A percentile compares a stretch with the other conserved stretches of the same genome.
Evolutionary conservation across 2,329 filamentous ascomycete species (phyloP).

Genomic region (Chalara sp.): DNA sequence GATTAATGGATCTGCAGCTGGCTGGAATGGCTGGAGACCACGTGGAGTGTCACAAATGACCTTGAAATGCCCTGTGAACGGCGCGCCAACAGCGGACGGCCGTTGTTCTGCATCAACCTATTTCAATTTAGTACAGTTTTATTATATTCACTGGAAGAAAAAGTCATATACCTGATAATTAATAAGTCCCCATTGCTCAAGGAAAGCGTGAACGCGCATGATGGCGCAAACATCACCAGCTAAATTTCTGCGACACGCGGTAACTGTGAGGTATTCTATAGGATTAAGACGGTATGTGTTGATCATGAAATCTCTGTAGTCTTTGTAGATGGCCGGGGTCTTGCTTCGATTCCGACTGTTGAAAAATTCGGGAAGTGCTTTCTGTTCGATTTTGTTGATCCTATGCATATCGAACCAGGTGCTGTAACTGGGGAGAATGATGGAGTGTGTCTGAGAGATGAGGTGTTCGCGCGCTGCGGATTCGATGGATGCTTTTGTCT

Average conservation of each 20-base stretch:
- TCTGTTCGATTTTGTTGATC: conserved; percentile 86
- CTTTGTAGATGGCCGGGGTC: conserved; percentile 93
- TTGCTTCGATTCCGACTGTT: conserved; percentile 98
- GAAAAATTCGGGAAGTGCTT: conserved; percentile 96
- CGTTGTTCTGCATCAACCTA: conserved; percentile 94
- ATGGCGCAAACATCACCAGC: conserved; percentile 98
- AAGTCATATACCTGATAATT: conserved; percentile 78
- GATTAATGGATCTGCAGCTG: conserved; percentile 67
- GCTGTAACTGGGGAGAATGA: conserved; percentile 94
- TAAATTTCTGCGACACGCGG: conserved; percentile 87
- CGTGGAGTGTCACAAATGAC: conserved; percentile 93
- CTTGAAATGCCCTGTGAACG: conserved; percentile 96
- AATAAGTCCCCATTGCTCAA: conserved; percentile 97
- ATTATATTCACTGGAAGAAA: conserved; percentile 1
- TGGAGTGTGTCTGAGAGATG: conserved; percentile 87
- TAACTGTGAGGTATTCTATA: conserved; percentile 92
- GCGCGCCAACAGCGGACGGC: conserved; percentile 90
- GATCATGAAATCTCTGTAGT: conserved; percentile 99
- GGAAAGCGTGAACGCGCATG: conserved; percentile 95
- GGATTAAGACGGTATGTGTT: conserved; percentile 98
- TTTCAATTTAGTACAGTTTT: neutral
- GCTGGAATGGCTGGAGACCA: conserved; percentile 91
- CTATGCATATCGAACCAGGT: conserved; percentile 98
- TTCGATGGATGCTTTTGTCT: conserved; percentile 77
- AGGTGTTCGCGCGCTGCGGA: conserved; percentile 86